phyloP scores from a whole-genome alignment of 225 moss, liverwort and hornwort species.

The Rhytidiadelphus loreus region DNA sequence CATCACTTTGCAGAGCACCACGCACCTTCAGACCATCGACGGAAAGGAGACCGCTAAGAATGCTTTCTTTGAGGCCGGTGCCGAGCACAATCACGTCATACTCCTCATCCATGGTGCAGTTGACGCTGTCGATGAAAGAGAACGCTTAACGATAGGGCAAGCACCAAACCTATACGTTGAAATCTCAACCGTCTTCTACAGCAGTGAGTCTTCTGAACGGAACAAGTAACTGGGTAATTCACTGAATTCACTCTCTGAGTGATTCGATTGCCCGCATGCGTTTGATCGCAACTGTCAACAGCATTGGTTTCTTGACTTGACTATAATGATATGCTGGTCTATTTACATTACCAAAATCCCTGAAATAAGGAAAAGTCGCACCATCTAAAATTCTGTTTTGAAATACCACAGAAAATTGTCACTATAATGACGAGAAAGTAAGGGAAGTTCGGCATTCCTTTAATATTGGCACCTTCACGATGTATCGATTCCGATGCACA shows the following conservation, averaged over 20 bases:
- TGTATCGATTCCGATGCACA: not conserved
- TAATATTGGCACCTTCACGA: not conserved
- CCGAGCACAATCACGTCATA: constrained; percentile 81
- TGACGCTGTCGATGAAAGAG: not conserved
- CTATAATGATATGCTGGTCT: not conserved
- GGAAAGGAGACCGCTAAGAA: constrained; percentile 67
- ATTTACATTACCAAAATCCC: not conserved
- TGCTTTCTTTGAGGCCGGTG: constrained; percentile 69
- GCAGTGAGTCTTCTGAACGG: not conserved
- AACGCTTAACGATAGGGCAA: not conserved
- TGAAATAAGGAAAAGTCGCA: not conserved
- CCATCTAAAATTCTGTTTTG: not conserved
- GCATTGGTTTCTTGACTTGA: not conserved
- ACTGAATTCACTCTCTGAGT: not conserved
- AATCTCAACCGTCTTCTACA: not conserved
- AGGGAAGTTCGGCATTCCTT: not conserved
- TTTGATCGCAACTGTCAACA: not conserved
- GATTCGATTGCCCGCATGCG: not conserved
- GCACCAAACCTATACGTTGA: not conserved
- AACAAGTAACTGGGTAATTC: not conserved
- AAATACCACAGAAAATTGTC: not conserved
- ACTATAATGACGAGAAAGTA: not conserved
- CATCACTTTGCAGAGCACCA: not conserved
- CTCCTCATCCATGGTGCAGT: constrained; percentile 58
- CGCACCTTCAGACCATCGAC: constrained; percentile 70